Evolutionary conservation across 164 flowering plant genomes (phyloP), one percentile per base, ranked within the genome.

Genomic region (Platanus orientalis): DNA sequence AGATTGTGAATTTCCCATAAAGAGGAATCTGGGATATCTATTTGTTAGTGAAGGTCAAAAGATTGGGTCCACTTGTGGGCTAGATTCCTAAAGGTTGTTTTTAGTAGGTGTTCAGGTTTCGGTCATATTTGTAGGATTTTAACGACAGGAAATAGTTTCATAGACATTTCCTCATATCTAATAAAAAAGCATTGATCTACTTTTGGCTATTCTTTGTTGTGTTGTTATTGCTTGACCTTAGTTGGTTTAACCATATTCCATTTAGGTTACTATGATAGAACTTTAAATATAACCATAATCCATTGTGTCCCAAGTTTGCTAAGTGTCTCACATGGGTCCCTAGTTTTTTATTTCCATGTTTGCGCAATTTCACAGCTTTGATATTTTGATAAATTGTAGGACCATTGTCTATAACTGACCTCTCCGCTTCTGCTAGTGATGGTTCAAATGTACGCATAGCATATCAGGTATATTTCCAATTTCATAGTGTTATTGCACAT

Each of bases 371-470:
- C 48, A 32, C n/a, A 51, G 26, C 21, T 48, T 39, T 27, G 57
- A 17, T 36, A n/a, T 55, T 40, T 64, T 48, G 10, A 50, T 54
- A 54, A 66, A 58, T 19, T 65, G 64, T 75, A 84, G 88, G 64
- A 58, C 88, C 88, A 27, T 67, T 84, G 39, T 69, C 88, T 32
- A 70, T 73, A 10, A 67, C 77, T 61, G 84, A 84, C 72, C 55
- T 79, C 44, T 64, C 81, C 40, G 44, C 71, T 51, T 57, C 66
- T 58, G 67, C 77, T 7, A 59, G 62, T 28, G 28, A 62, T 73
- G 75, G 70, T 60, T 64, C 78, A 17, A 78, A 67, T 17, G 75
- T 80, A 64, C 88, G 88, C 3, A 74, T 84, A 48, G 79, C 88
- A 45, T 84, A 76, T 63, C 76, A 84, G 85, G 88, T 84, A 64